Evolutionary conservation across 768 basidiomycete genomes (phyloP).

Genomic region (Mycena belliarum): DNA sequence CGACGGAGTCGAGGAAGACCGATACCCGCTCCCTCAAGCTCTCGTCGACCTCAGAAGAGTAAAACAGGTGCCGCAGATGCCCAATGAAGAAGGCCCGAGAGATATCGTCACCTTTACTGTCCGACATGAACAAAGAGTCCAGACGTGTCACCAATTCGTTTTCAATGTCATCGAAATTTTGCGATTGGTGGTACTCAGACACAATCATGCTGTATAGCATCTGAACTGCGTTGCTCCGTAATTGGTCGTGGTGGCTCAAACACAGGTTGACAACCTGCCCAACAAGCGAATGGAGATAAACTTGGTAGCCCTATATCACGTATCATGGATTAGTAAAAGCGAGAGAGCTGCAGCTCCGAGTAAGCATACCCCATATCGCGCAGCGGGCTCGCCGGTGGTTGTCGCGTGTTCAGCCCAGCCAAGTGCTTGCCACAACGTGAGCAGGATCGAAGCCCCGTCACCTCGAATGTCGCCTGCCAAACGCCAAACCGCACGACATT

Average conservation of each 20-base stretch:
- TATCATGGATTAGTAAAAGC: constrained; percentile 11
- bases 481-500: constrained; percentile 93
- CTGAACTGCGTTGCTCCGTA: constrained; percentile 87
- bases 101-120: constrained; percentile 88
- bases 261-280: constrained; percentile 91
- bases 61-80: constrained; percentile 88
- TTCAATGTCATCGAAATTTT: constrained; percentile 87
- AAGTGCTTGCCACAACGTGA: constrained; percentile 83
- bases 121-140: constrained; percentile 91
- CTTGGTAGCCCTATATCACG: constrained; percentile 72
- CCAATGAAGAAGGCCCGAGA: constrained; percentile 91
- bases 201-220: constrained; percentile 96
- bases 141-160: constrained; percentile 89
- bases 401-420: constrained; percentile 70
- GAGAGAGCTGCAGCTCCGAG: neutral
- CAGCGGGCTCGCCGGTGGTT: constrained; percentile 51
- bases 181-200: constrained; percentile 82
- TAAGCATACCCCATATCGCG: constrained; percentile 70
- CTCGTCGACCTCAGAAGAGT: constrained; percentile 78
- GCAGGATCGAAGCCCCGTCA: constrained; percentile 80
- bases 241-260: constrained; percentile 90
- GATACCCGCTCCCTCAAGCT: constrained; percentile 76
- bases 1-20: constrained; percentile 84
- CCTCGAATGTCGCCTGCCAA: constrained; percentile 95
- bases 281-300: constrained; percentile 78